Evolutionary conservation across 192 early-diverging fungal species (phyloP).

Genomic region (Allomyces javanicus): DNA sequence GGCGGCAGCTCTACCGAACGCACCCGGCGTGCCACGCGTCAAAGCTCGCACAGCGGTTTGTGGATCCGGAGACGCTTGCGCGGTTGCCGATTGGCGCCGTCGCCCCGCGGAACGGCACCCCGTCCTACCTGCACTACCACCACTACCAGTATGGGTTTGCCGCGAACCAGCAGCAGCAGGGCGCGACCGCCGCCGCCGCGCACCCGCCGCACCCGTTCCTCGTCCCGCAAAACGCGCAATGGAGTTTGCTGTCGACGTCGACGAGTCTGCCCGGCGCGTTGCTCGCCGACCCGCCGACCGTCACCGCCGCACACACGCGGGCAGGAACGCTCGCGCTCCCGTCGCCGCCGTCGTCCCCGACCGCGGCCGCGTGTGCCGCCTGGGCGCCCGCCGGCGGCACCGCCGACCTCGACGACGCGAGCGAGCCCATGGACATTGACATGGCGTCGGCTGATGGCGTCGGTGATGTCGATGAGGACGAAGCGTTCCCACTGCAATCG

Average conservation of each 20-base stretch:
- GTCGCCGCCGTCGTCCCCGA: neutral
- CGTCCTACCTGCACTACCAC: slow-evolving; percentile 3
- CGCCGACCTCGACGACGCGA: slow-evolving; percentile 2
- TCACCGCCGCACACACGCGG: no score
- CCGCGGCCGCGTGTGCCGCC: neutral
- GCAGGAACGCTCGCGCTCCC: neutral
- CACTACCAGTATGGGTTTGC: slow-evolving; percentile 7
- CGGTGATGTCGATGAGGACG: slow-evolving; percentile 5
- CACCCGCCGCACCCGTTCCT: no score
- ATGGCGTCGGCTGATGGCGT: slow-evolving; percentile 2
- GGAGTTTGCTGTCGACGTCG: neutral
- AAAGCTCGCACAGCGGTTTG: slow-evolving; percentile 19
- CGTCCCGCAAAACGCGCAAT: no score
- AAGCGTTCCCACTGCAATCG: slow-evolving; percentile 5
- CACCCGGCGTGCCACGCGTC: slow-evolving; percentile 28
- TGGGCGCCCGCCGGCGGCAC: neutral
- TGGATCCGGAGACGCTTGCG: slow-evolving; percentile 5
- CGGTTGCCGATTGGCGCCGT: slow-evolving; percentile 8
- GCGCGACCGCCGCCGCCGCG: no score
- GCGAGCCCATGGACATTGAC: slow-evolving; percentile 5
- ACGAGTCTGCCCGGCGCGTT: neutral
- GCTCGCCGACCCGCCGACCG: no score
- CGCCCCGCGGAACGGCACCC: slow-evolving; percentile 1
- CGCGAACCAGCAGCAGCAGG: slow-evolving; percentile 7
- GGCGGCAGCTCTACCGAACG: slow-evolving; percentile 40